These are phyloP conservation scores for Astragalus glycyphyllos DNA, from an alignment of 306 rosid species.

Conservation along the genomic window DNA sequence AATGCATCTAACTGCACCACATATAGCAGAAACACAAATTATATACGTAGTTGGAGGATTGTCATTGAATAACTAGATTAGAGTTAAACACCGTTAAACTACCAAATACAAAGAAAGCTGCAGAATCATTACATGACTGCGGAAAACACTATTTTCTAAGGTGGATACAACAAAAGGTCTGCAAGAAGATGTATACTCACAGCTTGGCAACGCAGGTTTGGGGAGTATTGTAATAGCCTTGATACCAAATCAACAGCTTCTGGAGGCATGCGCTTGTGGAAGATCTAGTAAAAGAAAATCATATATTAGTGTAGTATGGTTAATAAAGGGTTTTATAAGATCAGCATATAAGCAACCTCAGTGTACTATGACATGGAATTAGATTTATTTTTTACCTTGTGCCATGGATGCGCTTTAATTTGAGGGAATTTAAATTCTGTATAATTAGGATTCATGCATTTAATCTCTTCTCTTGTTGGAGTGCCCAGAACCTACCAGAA, in stretches of 20 bases:
- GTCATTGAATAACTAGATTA: constrained; percentile 4
- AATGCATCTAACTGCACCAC: constrained; percentile 82
- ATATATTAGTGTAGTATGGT: constrained; percentile 22
- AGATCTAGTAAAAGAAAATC: constrained; percentile 59
- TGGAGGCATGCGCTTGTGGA: constrained; percentile 97
- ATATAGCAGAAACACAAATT: constrained; percentile 8
- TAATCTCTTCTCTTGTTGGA: constrained; percentile 97
- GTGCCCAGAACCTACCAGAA: constrained; percentile 85
- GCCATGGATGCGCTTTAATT: constrained; percentile 99
- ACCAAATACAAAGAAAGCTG: constrained; percentile 23
- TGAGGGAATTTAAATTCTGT: constrained; percentile 99
- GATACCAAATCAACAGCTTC: constrained; percentile 99
- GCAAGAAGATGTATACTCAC: constrained; percentile 56
- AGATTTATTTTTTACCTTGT: constrained; percentile 66
- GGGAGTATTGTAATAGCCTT: constrained; percentile 92
- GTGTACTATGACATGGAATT: constrained; percentile 1
- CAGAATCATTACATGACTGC: constrained; percentile 17
- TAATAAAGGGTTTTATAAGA: constrained; percentile 14
- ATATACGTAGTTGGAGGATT: constrained; percentile 1
- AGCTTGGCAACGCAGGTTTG: constrained; percentile 88
- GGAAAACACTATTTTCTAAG: constrained; percentile 4
- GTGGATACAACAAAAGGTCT: background rate
- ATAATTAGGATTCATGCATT: constrained; percentile 98
- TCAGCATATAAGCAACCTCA: background rate
- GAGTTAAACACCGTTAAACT: constrained; percentile 28